Base-by-base conservation (phyloP, 805 yeast species). In the Candida insectalens region DNA sequence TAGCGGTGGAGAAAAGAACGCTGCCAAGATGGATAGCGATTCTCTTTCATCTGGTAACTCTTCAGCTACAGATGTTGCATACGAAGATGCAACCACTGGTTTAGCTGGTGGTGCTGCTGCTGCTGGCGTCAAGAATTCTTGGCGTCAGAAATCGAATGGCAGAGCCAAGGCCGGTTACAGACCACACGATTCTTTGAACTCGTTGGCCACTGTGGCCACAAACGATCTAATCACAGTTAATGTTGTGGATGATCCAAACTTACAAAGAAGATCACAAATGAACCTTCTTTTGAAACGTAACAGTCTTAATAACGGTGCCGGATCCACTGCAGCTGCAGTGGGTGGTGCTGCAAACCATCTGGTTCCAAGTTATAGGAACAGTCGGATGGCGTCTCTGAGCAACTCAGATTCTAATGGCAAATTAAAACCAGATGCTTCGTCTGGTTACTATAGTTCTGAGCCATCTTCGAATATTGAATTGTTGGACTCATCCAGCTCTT, bases 141-240 rank as follows among this genome's bases (percentile, higher is more conserved):
- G 88, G 88, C 63, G 87, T 47, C 60, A 55, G 40, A 57, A 62
- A 4, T 51, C 60, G 43, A 6, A 9, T 7, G 23, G 23, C 12
- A 25, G 14, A 14, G 46, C 51, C 13, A 46, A 52, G 18, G 52
- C 51, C 27, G 23, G 23, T 21, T 60, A 67, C 63, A 61, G 64
- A 42, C 63, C 71, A 30, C 71, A 89, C 51, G 76, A 71, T 23
- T 79, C 94, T 7, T 64, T 74, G 36, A 71, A 69, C 25, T 83
- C 96, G 0, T 48, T 81, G 37, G 87, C 85, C 19, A 85, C 95
- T 0, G 88, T 88, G 22, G 77, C 88, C 21, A 84, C 96, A 1
- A 83, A 79, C 33, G 89, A 84, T 51, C 67, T 87, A 30, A 68
- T 85, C 49, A 80, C 83, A 4, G 84, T 87, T 25, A 70, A 85